These are phyloP conservation scores for Glycyrrhiza uralensis DNA, from an alignment of 306 rosid genomes.

Conservation along the genomic window DNA sequence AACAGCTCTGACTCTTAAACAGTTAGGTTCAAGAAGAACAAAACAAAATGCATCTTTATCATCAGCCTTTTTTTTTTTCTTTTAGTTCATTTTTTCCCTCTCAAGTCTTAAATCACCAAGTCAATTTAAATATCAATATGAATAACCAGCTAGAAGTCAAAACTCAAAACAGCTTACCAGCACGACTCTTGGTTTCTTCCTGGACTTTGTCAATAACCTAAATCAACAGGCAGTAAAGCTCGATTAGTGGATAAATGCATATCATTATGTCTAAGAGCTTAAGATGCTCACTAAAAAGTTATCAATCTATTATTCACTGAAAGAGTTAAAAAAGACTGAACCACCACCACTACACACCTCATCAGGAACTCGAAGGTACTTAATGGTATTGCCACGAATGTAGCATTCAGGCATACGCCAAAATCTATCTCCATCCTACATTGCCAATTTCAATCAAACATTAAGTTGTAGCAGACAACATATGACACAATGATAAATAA, in stretches of 20 bases:
- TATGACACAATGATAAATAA: background rate
- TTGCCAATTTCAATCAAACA: slow-evolving; percentile 4
- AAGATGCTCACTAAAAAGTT: background rate
- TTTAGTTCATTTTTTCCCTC: background rate
- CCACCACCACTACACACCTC: slow-evolving; percentile 52
- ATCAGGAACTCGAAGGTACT: slow-evolving; percentile 97
- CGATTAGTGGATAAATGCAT: slow-evolving; percentile 20
- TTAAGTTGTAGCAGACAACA: background rate
- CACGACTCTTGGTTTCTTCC: slow-evolving; percentile 94
- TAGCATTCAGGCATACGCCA: slow-evolving; percentile 99
- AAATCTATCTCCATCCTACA: slow-evolving; percentile 97
- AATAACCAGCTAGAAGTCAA: background rate
- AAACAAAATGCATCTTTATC: background rate
- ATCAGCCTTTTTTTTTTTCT: too few species aligned
- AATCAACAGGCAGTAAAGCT: slow-evolving; percentile 11
- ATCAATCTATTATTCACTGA: background rate
- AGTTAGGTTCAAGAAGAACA: background rate
- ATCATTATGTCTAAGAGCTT: background rate
- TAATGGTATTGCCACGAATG: slow-evolving; percentile 92
- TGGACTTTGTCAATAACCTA: slow-evolving; percentile 99
- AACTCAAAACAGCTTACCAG: slow-evolving; percentile 45
- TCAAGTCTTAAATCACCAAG: slow-evolving; percentile 2
- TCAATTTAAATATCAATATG: slow-evolving; percentile 4
- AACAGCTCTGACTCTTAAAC: background rate
- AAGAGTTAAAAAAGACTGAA: background rate